phyloP scores from a whole-genome alignment of 805 yeast species.

The Starmerella scarabaei region DNA sequence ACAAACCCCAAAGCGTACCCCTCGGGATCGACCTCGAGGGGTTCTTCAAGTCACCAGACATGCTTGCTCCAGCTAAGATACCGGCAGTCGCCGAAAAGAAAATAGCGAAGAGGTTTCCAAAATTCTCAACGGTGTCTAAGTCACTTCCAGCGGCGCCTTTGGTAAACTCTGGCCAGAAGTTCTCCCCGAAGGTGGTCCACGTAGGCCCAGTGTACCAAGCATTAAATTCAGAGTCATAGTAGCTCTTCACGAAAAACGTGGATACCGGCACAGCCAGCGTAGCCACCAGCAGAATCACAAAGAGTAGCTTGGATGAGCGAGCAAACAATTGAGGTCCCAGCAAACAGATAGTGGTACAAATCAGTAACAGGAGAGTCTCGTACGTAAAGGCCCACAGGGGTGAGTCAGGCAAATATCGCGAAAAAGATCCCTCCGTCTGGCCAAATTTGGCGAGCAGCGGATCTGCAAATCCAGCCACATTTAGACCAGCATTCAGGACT shows the following conservation, averaged over 20 bases:
- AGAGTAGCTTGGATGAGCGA: slow-evolving; percentile 63
- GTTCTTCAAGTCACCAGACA: slow-evolving; percentile 82
- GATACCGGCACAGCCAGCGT: slow-evolving; percentile 77
- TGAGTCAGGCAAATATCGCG: slow-evolving; percentile 51
- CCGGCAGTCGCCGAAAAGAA: slow-evolving; percentile 99
- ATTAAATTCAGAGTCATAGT: slow-evolving; percentile 25
- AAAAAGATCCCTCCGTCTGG: slow-evolving; percentile 40
- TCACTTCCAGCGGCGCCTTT: slow-evolving; percentile 88
- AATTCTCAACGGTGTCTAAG: slow-evolving; percentile 48
- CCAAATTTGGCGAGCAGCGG: slow-evolving; percentile 79
- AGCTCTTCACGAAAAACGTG: slow-evolving; percentile 51
- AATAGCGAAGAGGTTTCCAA: slow-evolving; percentile 79
- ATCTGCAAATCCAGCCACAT: slow-evolving; percentile 90
- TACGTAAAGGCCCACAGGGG: slow-evolving; percentile 57
- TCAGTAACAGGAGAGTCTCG: slow-evolving; percentile 52
- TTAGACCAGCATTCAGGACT: slow-evolving; percentile 73
- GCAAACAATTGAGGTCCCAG: slow-evolving; percentile 75
- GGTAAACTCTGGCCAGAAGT: slow-evolving; percentile 69
- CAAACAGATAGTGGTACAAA: slow-evolving; percentile 64
- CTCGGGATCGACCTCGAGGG: slow-evolving; percentile 86
- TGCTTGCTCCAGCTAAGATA: slow-evolving; percentile 94
- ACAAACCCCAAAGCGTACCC: slow-evolving; percentile 82
- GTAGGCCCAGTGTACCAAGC: slow-evolving; percentile 57
- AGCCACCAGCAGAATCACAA: slow-evolving; percentile 51
- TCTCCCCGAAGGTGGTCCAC: slow-evolving; percentile 50